phyloP scores from a whole-genome alignment of 2,329 filamentous ascomycete genomes.

The Aspergillaceae sp. region DNA sequence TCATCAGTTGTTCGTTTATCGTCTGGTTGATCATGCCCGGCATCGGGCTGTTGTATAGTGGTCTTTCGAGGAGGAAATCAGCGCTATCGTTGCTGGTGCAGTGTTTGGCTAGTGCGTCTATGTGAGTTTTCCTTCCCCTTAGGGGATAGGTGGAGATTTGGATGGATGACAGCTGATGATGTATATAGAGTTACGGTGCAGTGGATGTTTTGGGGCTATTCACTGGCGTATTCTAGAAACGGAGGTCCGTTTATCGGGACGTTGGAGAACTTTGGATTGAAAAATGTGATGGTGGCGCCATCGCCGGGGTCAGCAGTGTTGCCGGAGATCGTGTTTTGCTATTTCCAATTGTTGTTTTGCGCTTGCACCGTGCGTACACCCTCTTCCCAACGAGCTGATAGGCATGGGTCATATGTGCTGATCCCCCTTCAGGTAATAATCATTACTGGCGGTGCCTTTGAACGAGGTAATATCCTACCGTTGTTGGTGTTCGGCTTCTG shows the following conservation, averaged over 20 bases:
- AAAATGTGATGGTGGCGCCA: constrained; percentile 52
- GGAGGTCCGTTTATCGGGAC: constrained; percentile 56
- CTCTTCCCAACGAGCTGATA: background rate
- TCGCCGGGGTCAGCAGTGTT: constrained; percentile 49
- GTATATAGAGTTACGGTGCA: constrained; percentile 33
- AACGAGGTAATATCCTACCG: constrained; percentile 54
- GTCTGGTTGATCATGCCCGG: constrained; percentile 61
- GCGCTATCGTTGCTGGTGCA: constrained; percentile 56
- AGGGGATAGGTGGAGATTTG: background rate
- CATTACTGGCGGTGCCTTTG: constrained; percentile 56
- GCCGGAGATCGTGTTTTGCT: constrained; percentile 58
- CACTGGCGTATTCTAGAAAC: constrained; percentile 52
- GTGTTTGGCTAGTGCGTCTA: constrained; percentile 49
- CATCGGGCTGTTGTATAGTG: constrained; percentile 57
- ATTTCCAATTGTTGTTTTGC: constrained; percentile 59
- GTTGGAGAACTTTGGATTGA: constrained; percentile 53
- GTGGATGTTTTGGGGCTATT: constrained; percentile 60
- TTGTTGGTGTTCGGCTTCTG: constrained; percentile 63
- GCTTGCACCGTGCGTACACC: constrained; percentile 26
- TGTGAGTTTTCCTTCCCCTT: constrained; percentile 26
- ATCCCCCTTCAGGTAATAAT: constrained; percentile 46
- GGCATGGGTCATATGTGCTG: background rate
- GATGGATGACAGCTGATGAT: background rate
- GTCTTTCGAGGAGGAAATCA: constrained; percentile 54
- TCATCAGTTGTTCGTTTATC: constrained; percentile 49